A percentile compares a stretch with the other conserved stretches of the same genome.
These are phyloP conservation scores for Penicillium expansum DNA, from an alignment of 2,329 filamentous ascomycete genomes.

Conservation along the genomic window DNA sequence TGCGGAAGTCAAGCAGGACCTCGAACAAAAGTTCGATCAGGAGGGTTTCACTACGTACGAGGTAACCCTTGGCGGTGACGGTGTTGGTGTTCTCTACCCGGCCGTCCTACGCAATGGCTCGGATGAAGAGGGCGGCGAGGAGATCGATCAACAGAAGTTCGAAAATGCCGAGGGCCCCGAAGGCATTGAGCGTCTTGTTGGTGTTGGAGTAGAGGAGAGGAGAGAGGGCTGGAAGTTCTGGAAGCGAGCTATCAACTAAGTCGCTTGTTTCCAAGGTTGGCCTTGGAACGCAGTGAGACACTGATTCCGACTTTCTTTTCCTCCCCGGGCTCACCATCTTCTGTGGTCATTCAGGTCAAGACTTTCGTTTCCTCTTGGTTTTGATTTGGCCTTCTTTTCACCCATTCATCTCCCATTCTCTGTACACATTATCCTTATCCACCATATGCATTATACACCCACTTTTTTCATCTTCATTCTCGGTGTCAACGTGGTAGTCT, in stretches of 20 bases:
- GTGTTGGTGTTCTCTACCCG: constrained; percentile 90
- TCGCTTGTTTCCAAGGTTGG: background rate
- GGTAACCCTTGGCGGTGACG: constrained; percentile 87
- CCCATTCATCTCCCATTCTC: constrained; percentile 17
- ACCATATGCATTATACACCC: constrained; percentile 20
- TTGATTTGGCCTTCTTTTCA: background rate
- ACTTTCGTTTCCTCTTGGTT: background rate
- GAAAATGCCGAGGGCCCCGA: constrained; percentile 78
- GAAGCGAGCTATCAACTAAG: constrained; percentile 45
- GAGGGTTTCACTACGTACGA: constrained; percentile 83
- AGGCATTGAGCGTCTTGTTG: constrained; percentile 83
- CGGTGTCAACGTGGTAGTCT: background rate
- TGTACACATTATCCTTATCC: constrained; percentile 22
- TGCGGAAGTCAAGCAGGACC: constrained; percentile 54
- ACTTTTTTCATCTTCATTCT: background rate
- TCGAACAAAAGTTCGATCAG: constrained; percentile 64
- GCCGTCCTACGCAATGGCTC: constrained; percentile 82
- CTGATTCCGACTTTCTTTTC: background rate
- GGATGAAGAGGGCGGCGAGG: constrained; percentile 80
- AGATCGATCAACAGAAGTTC: constrained; percentile 89
- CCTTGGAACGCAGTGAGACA: background rate
- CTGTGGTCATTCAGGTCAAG: background rate
- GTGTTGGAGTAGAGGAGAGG: constrained; percentile 68
- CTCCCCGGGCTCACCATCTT: background rate
- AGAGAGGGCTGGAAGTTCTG: constrained; percentile 85